Conservation (phyloP, 495 filamentous ascomycete genomes). For the Penicillium salamii region DNA sequence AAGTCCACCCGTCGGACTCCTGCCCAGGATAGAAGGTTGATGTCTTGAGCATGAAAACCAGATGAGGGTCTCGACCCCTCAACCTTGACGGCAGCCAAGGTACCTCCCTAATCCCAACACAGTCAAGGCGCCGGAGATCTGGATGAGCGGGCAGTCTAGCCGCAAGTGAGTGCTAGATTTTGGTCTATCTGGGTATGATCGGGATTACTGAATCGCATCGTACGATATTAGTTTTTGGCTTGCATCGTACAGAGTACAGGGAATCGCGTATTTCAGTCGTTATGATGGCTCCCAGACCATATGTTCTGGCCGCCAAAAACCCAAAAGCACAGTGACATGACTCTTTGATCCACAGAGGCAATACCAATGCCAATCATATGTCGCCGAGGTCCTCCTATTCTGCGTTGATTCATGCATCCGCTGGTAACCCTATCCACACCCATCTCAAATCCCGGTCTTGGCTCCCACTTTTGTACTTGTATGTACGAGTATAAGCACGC, state of each 20-base stretch:
- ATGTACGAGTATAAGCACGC: not conserved
- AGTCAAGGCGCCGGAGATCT: conserved; percentile 8
- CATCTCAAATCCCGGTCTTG: conserved; percentile 8
- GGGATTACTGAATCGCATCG: not conserved
- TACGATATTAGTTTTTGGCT: not conserved
- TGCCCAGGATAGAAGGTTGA: conserved; percentile 3
- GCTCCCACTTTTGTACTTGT: not conserved
- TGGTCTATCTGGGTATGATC: not conserved
- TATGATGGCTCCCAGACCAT: not conserved
- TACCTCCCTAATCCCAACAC: conserved; percentile 2
- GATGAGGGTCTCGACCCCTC: not conserved
- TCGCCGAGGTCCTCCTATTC: conserved; percentile 12
- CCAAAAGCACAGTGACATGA: not conserved
- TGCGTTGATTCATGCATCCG: conserved; percentile 1
- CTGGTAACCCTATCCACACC: not conserved
- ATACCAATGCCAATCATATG: conserved; percentile 11
- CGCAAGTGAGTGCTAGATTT: not conserved
- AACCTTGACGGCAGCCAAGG: not conserved
- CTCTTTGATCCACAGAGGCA: conserved; percentile 1
- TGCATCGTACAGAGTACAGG: not conserved
- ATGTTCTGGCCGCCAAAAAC: not conserved
- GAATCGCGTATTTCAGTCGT: not conserved
- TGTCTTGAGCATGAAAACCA: not conserved
- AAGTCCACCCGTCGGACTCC: not conserved
- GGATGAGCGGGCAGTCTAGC: not conserved